Evolutionary conservation across 2,329 filamentous ascomycete species (phyloP), one percentile per base, ranked within the genome.

Genomic region (Kalmusia sp.): DNA sequence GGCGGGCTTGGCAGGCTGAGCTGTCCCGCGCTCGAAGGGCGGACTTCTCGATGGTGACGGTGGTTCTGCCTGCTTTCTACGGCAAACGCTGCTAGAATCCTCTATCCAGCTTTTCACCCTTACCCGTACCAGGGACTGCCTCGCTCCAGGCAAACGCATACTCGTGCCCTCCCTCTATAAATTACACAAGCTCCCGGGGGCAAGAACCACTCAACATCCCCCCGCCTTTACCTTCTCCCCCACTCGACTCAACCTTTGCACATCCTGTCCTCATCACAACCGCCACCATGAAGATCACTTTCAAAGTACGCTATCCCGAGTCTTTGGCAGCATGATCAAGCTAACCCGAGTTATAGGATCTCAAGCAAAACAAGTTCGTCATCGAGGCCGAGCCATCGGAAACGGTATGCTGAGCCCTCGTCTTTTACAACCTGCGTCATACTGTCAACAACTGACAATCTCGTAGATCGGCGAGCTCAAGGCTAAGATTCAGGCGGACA

Each of bases 301-400:
- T 90, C 82, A 89, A 88, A 80, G 86, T 87, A 66, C 28, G 49
- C 6, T 75, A 33, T 52, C 41, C 48, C 51, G 46, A 49, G 53
- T 54, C 50, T 12, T 9, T 17, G 35, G 11, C 17, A 17, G 2
- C 17, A 9, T 25, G 14, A 30, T n/a, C 22, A 14, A 55, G 55
- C 67, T 71, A 15, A 73, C 58, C 65, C 34, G 31, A 43, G 47
- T 24, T 65, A 28, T 68, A 97, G 93, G 95, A 99, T 82, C 85
- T 99, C 72, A 98, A 97, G 84, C 95, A 98, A 79, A 91, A 97
- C 77, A 97, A 97, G 83, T 99, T 99, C 80, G 87, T 88, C 71
- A 90, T 99, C 82, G 93, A 98, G 66, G 91, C 92, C 72, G 93
- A 98, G 77, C 91, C 93, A 60, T 88, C 90, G 62, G 93, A 97